These are phyloP conservation scores for Aspergillus neoniger DNA, from an alignment of 2,329 filamentous ascomycete species.

Conservation along the genomic window DNA sequence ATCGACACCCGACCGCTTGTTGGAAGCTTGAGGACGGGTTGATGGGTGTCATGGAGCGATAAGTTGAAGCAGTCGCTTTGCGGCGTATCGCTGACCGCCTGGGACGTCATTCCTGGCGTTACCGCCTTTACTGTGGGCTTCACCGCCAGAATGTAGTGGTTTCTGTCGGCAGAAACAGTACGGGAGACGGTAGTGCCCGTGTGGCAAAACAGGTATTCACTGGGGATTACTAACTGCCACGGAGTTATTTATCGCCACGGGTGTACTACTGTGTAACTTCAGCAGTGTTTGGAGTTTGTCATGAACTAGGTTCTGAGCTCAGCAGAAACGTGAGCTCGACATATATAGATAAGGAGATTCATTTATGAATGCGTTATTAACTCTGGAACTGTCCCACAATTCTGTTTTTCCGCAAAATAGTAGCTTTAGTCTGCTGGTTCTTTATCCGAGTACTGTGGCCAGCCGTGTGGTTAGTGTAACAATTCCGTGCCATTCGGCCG, in stretches of 20 bases:
- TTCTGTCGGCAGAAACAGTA: neutral
- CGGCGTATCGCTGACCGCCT: neutral
- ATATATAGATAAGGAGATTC: neutral
- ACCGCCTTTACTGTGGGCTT: neutral
- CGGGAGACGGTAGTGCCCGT: neutral
- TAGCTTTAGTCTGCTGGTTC: too few relatives aligned
- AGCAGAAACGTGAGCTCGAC: neutral
- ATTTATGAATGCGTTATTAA: too few relatives aligned
- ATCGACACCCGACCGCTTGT: slow-evolving; percentile 4
- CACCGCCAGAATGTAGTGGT: neutral
- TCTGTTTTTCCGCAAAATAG: too few relatives aligned
- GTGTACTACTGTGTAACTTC: neutral
- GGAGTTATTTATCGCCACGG: neutral
- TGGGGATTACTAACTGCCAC: neutral
- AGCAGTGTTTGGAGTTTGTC: too few relatives aligned
- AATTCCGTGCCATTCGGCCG: neutral
- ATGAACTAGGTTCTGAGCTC: too few relatives aligned
- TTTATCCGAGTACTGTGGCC: too few relatives aligned
- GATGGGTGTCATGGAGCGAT: neutral
- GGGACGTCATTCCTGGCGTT: neutral
- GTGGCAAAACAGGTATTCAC: neutral
- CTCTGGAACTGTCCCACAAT: too few relatives aligned
- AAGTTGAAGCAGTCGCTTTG: neutral
- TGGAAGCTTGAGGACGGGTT: neutral
- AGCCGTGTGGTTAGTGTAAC: too few relatives aligned